phyloP scores from a whole-genome alignment of 768 basidiomycete species.

The Psilocybe subaeruginosa region DNA sequence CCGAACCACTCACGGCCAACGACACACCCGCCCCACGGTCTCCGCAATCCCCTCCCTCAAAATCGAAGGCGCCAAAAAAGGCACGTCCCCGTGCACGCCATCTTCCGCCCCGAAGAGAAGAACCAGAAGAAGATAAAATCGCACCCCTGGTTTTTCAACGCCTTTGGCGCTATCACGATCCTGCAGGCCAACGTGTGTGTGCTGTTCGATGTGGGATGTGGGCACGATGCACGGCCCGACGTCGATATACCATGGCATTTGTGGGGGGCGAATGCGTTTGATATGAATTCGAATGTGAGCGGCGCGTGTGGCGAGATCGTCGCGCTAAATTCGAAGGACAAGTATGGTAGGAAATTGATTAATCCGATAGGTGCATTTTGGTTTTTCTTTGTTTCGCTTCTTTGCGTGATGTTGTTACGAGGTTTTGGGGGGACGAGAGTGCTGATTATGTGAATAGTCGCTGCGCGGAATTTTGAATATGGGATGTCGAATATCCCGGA shows the following conservation, averaged over 20 bases:
- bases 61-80: conserved; percentile 78
- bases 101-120: conserved; percentile 83
- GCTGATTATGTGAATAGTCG: conserved; percentile 56
- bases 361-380: too few species aligned
- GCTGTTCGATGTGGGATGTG: conserved; percentile 55
- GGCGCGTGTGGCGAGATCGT: too few species aligned
- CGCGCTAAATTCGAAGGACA: too few species aligned
- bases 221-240: too few species aligned
- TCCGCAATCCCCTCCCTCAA: conserved; percentile 82
- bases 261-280: conserved; percentile 55
- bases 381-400: too few species aligned
- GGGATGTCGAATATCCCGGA: conserved; percentile 94
- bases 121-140: conserved; percentile 97
- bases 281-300: conserved; percentile 59
- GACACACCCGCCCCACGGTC: conserved; percentile 36
- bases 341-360: too few species aligned
- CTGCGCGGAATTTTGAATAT: conserved; percentile 94
- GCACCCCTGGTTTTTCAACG: conserved; percentile 98
- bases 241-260: conserved; percentile 88
- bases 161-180: conserved; percentile 63
- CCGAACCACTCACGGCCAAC: conserved; percentile 44
- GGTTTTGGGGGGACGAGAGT: conserved; percentile 91
- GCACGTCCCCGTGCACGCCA: conserved; percentile 86
- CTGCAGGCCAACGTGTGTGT: conserved; percentile 94
- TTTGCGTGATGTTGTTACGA: conserved; percentile 61